These are phyloP conservation scores for Mycena pura DNA, from an alignment of 768 basidiomycete genomes.

Conservation along the genomic window DNA sequence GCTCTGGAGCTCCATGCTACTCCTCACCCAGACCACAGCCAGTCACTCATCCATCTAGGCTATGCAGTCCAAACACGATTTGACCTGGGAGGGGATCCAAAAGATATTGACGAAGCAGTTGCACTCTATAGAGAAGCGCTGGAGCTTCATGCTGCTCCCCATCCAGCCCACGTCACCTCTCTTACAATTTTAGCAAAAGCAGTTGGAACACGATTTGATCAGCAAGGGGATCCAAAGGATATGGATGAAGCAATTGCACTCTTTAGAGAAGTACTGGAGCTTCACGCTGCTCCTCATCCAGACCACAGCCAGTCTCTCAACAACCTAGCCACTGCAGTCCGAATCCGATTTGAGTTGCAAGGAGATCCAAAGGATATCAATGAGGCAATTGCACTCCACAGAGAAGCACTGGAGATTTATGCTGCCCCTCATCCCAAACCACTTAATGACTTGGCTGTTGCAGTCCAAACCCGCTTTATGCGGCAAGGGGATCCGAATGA, in stretches of 20 bases:
- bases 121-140: no score
- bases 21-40: not conserved
- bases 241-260: conserved; percentile 36
- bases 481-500: no score
- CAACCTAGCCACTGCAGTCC: conserved; percentile 26
- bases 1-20: not conserved
- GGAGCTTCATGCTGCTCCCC: not conserved
- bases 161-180: conserved; percentile 7
- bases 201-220: no score
- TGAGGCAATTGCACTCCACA: no score
- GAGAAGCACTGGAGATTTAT: no score
- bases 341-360: conserved; percentile 33
- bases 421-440: conserved; percentile 15
- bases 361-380: no score
- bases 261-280: conserved; percentile 35
- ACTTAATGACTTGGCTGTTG: conserved; percentile 24
- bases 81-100: no score
- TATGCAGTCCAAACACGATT: not conserved
- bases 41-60: not conserved
- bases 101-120: no score
- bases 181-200: conserved; percentile 24
- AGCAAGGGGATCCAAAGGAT: conserved; percentile 31
- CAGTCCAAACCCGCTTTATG: conserved; percentile 30
- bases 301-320: no score
- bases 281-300: no score